Evolutionary conservation across 495 filamentous ascomycete species (phyloP), one percentile per base, ranked within the genome.

Genomic region (Podospora fimiseda): DNA sequence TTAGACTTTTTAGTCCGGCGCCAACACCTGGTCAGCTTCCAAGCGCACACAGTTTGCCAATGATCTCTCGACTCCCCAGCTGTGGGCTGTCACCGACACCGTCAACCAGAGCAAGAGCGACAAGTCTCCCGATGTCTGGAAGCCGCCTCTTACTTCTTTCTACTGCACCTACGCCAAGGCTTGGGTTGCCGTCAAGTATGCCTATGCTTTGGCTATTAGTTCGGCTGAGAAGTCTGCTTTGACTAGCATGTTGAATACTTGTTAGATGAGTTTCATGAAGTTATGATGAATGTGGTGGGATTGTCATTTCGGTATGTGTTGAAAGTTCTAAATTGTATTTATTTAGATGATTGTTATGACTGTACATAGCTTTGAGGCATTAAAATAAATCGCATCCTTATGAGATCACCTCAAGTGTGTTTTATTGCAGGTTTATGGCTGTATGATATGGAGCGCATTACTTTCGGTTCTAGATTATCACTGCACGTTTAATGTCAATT

Each of bases 161-260:
- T 77, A 84, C 58, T 90, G 87, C 76, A 85, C 79, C 0, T 90
- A 90, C 53, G 85, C 85, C 5, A 74, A 76, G 63, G 79, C 82
- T 68, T 90, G 82, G 79, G 74, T 88, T 11, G 73, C 73, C 51
- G 84, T 90, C 38, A 89, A 90, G 78, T 75, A 69, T 48, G 71
- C 75, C 21, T 88, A 80, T 59, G 63, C 47, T 0, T 60, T 89
- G 38, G 79, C 78, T 8, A 70, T 88, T 24, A 87, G 50, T 1
- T 50, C 51, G 33, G 56, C 56, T 8, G 56, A 58, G 56, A 86
- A 83, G 75, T 69, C 65, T 23, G 84, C 85, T 0, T 60, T 90
- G 40, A 56, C 52, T 8, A 69, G 64, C 39, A 88, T 89, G 87
- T 58, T 90, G 56, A 68, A 68, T 30, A 81, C 79, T 22, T 90